phyloP scores from a whole-genome alignment of 106 monocot genomes.

The Hemerocallis citrina region DNA sequence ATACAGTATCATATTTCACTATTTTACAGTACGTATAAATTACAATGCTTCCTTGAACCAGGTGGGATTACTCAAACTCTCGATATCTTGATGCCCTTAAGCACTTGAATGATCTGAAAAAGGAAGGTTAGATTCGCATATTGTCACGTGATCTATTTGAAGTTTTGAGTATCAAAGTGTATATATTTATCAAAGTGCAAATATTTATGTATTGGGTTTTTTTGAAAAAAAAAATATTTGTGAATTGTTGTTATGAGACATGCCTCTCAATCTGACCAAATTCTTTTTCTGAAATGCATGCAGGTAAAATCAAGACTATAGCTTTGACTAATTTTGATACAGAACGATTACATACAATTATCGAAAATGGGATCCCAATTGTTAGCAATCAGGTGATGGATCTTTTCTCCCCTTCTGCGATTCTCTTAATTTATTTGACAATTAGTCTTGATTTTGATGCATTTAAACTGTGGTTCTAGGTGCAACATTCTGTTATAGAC shows the following conservation, averaged over 20 bases:
- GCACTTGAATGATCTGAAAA: too few relatives aligned
- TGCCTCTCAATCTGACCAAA: conserved; percentile 6
- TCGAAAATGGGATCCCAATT: conserved; percentile 66
- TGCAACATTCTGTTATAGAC: conserved; percentile 95
- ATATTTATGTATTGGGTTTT: too few relatives aligned
- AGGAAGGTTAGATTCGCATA: too few relatives aligned
- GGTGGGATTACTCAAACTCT: too few relatives aligned
- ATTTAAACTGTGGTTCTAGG: conserved; percentile 29
- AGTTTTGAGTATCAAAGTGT: too few relatives aligned
- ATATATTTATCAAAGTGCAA: too few relatives aligned
- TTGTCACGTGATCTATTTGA: too few relatives aligned
- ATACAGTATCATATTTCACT: too few relatives aligned
- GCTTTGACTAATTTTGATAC: conserved; percentile 82
- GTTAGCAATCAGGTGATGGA: conserved; percentile 97
- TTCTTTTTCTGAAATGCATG: conserved; percentile 8
- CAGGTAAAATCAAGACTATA: conserved; percentile 77
- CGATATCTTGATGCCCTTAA: too few relatives aligned
- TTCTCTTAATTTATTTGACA: background rate
- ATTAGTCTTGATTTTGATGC: background rate
- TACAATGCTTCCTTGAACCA: too few relatives aligned
- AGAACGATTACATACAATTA: conserved; percentile 46
- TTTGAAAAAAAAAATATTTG: too few relatives aligned
- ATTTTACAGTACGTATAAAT: too few relatives aligned
- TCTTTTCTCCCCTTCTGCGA: background rate
- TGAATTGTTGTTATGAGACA: background rate